Percentiles rank a stretch among this genome's conserved stretches.
phyloP scores from a whole-genome alignment of 129 eudicot species.

The Oenanthe sinensis region DNA sequence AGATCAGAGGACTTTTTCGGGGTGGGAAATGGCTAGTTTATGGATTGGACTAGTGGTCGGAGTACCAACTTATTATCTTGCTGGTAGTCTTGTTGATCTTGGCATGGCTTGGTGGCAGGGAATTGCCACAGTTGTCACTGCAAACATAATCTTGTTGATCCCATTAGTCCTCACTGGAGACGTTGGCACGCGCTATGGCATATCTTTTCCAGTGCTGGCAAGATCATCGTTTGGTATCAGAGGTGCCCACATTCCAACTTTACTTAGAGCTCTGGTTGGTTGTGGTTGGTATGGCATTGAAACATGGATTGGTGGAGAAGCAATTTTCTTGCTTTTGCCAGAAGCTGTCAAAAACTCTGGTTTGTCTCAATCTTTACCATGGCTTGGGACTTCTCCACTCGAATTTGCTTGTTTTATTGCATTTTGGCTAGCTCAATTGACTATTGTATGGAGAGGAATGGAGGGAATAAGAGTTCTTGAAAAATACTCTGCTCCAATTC shows the following conservation, averaged over 20 bases:
- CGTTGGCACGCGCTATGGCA: slow-evolving; percentile 74
- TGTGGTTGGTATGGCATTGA: slow-evolving; percentile 99
- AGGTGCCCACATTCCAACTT: slow-evolving; percentile 86
- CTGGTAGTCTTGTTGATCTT: slow-evolving; percentile 90
- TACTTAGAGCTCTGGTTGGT: slow-evolving; percentile 75
- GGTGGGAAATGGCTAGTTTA: slow-evolving; percentile 77
- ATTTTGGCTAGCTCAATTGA: slow-evolving; percentile 70
- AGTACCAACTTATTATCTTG: slow-evolving; percentile 84
- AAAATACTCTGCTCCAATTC: slow-evolving; percentile 78
- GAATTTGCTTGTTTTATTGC: slow-evolving; percentile 73
- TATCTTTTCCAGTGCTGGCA: slow-evolving; percentile 90
- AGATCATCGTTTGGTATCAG: slow-evolving; percentile 75
- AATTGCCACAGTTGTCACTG: slow-evolving; percentile 70
- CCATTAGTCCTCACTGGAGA: slow-evolving; percentile 77
- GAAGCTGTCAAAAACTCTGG: slow-evolving; percentile 34
- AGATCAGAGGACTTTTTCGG: slow-evolving; percentile 53
- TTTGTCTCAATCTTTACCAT: slow-evolving; percentile 32
- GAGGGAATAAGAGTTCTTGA: slow-evolving; percentile 74
- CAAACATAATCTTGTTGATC: slow-evolving; percentile 51
- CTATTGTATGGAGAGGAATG: slow-evolving; percentile 66
- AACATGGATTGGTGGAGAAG: slow-evolving; percentile 97
- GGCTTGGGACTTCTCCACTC: slow-evolving; percentile 88
- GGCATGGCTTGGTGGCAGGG: slow-evolving; percentile 99
- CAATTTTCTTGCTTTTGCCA: slow-evolving; percentile 66
- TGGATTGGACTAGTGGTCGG: slow-evolving; percentile 95